Percentiles rank a stretch among this genome's conserved stretches.
Conservation (phyloP, 768 basidiomycete species). For the Suillus lakei region DNA sequence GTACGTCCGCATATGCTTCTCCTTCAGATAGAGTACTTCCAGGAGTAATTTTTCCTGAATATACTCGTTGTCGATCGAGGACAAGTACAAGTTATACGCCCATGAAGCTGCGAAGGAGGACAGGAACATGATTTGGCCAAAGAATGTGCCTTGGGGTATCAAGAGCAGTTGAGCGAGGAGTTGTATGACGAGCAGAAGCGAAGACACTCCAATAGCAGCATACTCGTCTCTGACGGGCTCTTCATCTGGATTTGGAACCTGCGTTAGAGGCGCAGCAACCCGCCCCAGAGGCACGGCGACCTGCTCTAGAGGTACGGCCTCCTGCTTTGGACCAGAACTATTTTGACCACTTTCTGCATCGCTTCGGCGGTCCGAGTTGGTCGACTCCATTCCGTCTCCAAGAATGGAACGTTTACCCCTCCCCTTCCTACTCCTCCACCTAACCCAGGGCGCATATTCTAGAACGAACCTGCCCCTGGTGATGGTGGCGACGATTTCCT, state of each 20-base stretch:
- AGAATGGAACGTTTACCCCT: background rate
- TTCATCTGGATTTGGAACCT: too few species aligned
- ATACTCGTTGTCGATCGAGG: slow-evolving; percentile 32
- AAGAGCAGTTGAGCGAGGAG: slow-evolving; percentile 39
- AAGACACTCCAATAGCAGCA: slow-evolving; percentile 28
- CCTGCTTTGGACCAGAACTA: background rate
- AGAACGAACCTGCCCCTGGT: slow-evolving; percentile 27
- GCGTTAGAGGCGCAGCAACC: too few species aligned
- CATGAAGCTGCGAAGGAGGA: slow-evolving; percentile 36
- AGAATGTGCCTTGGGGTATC: slow-evolving; percentile 37
- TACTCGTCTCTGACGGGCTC: slow-evolving; percentile 10
- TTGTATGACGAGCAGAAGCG: slow-evolving; percentile 36
- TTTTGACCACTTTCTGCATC: background rate
- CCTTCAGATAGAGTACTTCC: background rate
- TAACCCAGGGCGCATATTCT: slow-evolving; percentile 17
- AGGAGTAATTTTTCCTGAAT: slow-evolving; percentile 23
- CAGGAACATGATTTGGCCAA: slow-evolving; percentile 42
- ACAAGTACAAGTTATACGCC: slow-evolving; percentile 35
- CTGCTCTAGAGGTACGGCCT: background rate
- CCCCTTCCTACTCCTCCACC: background rate
- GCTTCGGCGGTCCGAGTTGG: slow-evolving; percentile 9
- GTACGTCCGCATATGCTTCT: slow-evolving; percentile 1
- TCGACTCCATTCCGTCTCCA: background rate
- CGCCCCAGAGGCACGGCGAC: background rate
- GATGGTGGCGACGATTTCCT: slow-evolving; percentile 16